These are phyloP conservation scores for Quambalaria eucalypti DNA, from an alignment of 1,284 basidiomycete genomes.

Conservation along the genomic window DNA sequence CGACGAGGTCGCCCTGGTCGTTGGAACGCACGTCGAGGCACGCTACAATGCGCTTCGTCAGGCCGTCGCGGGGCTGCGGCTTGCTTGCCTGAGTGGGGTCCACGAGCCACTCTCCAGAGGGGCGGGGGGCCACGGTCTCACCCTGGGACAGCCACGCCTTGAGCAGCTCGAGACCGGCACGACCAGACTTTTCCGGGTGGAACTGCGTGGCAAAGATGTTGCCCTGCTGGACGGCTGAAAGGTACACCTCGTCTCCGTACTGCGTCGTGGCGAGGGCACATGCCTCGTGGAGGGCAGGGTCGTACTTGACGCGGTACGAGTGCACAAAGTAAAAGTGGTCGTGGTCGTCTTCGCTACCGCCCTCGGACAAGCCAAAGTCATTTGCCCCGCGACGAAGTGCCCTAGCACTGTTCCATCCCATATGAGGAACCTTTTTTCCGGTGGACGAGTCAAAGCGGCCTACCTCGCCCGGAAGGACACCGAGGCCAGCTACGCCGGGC, in stretches of 20 bases:
- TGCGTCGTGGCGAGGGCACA: constrained; percentile 83
- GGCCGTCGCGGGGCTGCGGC: constrained; percentile 46
- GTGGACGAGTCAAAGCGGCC: constrained; percentile 32
- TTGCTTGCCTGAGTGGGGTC: constrained; percentile 21
- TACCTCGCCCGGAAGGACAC: constrained; percentile 38
- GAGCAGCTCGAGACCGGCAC: constrained; percentile 75
- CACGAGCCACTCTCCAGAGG: constrained; percentile 15
- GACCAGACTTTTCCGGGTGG: constrained; percentile 95
- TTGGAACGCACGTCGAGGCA: constrained; percentile 97
- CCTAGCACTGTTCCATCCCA: constrained; percentile 67
- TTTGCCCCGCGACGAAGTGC: constrained; percentile 15
- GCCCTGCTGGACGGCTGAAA: constrained; percentile 70
- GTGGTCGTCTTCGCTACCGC: not conserved
- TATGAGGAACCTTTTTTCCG: constrained; percentile 84
- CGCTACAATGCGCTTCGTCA: constrained; percentile 85
- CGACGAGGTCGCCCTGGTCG: constrained; percentile 91
- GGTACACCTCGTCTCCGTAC: constrained; percentile 87
- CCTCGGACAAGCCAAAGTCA: constrained; percentile 22
- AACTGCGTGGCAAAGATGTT: constrained; percentile 94
- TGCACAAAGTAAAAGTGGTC: constrained; percentile 79
- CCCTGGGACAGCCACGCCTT: constrained; percentile 62
- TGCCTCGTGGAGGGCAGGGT: constrained; percentile 50
- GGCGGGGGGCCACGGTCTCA: constrained; percentile 3
- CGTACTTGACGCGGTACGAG: constrained; percentile 69
- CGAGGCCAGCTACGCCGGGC: constrained; percentile 32